A percentile compares a stretch with the other conserved stretches of the same genome.
Conservation (phyloP, 2,329 filamentous ascomycete species). For the Trichoderma atroviride region DNA sequence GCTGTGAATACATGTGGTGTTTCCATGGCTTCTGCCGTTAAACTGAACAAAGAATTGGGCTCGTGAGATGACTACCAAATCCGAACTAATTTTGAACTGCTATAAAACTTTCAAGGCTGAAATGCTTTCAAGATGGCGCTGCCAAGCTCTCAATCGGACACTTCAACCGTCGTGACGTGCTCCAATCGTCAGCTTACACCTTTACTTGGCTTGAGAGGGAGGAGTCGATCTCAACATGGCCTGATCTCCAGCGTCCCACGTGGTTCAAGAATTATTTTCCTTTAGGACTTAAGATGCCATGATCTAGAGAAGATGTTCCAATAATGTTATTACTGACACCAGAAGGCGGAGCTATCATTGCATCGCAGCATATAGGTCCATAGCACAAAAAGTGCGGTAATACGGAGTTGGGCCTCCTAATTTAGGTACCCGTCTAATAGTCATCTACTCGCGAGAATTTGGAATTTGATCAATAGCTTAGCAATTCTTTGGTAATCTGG, state of each 20-base stretch:
- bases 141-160: background rate
- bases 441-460: background rate
- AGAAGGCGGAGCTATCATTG: background rate
- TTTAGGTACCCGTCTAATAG: background rate
- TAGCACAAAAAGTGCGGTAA: background rate
- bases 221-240: background rate
- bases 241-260: background rate
- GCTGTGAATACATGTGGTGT: background rate
- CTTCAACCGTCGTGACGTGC: background rate
- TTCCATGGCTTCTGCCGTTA: background rate
- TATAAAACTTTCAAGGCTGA: background rate
- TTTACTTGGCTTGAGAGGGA: background rate
- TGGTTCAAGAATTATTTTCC: background rate
- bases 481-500: background rate
- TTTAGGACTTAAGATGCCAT: background rate
- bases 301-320: background rate
- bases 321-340: background rate
- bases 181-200: slow-evolving; percentile 4
- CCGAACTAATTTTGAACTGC: background rate
- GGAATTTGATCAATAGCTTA: background rate
- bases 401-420: background rate
- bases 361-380: background rate
- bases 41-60: background rate
- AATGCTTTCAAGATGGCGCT: background rate
- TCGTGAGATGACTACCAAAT: background rate